Conservation (phyloP, 257 asterid genomes). For the Nicotiana tomentosiformis region DNA sequence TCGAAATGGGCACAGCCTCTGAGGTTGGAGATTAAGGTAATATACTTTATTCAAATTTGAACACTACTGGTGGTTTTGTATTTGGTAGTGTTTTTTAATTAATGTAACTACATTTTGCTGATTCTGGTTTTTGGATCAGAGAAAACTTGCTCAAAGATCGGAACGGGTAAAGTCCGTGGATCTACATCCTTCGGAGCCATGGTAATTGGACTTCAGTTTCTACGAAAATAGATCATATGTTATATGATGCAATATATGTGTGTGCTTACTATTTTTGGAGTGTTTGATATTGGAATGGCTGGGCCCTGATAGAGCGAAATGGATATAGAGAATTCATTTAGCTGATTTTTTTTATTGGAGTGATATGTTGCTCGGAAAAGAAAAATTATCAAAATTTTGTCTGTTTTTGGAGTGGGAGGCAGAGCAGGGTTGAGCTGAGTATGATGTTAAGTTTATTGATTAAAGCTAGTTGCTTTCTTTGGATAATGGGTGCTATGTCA, state of each 20-base stretch:
- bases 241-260: too few relatives aligned
- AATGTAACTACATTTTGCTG: neutral
- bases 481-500: neutral
- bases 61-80: neutral
- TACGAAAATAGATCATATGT: neutral
- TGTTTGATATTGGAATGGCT: neutral
- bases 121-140: slow-evolving; percentile 31
- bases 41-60: neutral
- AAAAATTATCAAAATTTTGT: neutral
- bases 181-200: slow-evolving; percentile 49
- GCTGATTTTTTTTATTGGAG: neutral
- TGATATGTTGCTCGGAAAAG: neutral
- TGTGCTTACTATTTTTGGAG: neutral
- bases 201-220: slow-evolving; percentile 16
- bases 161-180: slow-evolving; percentile 45
- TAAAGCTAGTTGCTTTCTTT: neutral
- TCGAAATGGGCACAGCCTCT: slow-evolving; percentile 29
- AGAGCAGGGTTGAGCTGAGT: neutral
- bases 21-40: slow-evolving; percentile 47
- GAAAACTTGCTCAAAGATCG: slow-evolving; percentile 48
- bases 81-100: neutral
- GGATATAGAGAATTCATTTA: neutral
- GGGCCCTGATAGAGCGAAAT: neutral
- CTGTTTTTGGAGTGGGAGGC: neutral
- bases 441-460: neutral